Percentiles rank a stretch among this genome's conserved stretches.
phyloP scores from a whole-genome alignment of 768 basidiomycete genomes.

The Gloeophyllum trabeum region DNA sequence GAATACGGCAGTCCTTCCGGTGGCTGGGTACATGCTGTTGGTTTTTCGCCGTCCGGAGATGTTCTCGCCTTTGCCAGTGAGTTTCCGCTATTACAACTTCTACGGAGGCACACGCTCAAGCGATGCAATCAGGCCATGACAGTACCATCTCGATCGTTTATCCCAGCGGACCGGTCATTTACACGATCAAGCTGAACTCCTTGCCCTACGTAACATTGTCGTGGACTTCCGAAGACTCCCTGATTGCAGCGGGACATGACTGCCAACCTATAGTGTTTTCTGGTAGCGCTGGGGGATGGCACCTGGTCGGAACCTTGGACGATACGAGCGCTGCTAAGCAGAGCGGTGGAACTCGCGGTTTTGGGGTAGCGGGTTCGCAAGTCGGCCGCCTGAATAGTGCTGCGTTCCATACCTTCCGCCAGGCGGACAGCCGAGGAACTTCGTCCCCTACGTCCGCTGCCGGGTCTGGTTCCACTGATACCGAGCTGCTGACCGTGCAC shows the following conservation, averaged over 20 bases:
- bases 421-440: slow-evolving; percentile 75
- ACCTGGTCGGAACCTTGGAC: slow-evolving; percentile 71
- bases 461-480: slow-evolving; percentile 31
- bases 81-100: slow-evolving; percentile 18
- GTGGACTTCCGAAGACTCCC: slow-evolving; percentile 72
- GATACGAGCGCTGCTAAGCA: slow-evolving; percentile 46
- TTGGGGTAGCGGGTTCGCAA: slow-evolving; percentile 29
- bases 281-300: slow-evolving; percentile 72
- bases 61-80: slow-evolving; percentile 85
- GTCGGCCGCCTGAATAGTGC: slow-evolving; percentile 72
- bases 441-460: slow-evolving; percentile 21
- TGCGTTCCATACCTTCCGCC: slow-evolving; percentile 89
- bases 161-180: slow-evolving; percentile 63
- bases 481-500: slow-evolving; percentile 82
- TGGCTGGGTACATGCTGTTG: slow-evolving; percentile 95
- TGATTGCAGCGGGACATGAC: slow-evolving; percentile 94
- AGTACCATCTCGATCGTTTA: slow-evolving; percentile 91
- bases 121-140: slow-evolving; percentile 67
- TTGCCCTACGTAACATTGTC: slow-evolving; percentile 78
- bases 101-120: slow-evolving; percentile 1
- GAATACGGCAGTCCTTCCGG: slow-evolving; percentile 85
- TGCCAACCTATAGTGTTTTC: slow-evolving; percentile 89
- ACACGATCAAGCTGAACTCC: slow-evolving; percentile 64
- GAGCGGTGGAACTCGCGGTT: slow-evolving; percentile 31
- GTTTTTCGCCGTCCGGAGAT: slow-evolving; percentile 96